phyloP scores from a whole-genome alignment of 306 rosid genomes.

The Potentilla sterilis region DNA sequence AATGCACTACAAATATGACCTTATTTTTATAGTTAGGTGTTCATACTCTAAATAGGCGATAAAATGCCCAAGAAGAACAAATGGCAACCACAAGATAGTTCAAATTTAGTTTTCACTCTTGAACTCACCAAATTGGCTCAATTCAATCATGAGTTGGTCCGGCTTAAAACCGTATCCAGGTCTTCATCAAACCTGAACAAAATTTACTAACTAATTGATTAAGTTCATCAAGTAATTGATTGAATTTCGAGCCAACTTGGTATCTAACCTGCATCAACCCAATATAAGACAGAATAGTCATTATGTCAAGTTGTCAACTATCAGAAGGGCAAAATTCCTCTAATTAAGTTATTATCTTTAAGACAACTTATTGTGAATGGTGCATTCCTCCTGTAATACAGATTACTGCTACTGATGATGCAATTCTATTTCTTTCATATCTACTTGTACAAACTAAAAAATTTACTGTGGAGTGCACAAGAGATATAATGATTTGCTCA shows the following conservation, averaged over 20 bases:
- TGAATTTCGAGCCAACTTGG: slow-evolving; percentile 83
- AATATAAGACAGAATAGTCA: slow-evolving; percentile 38
- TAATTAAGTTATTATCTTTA: not conserved
- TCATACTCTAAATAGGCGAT: slow-evolving; percentile 5
- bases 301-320: slow-evolving; percentile 21
- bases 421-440: not conserved
- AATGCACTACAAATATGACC: not conserved
- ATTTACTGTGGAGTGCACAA: not conserved
- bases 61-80: not conserved
- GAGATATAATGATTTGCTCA: not conserved
- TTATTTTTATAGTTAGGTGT: not conserved
- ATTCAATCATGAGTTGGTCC: slow-evolving; percentile 54
- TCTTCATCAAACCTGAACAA: slow-evolving; percentile 66
- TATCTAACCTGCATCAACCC: slow-evolving; percentile 57
- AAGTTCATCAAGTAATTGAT: slow-evolving; percentile 54
- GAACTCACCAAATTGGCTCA: slow-evolving; percentile 72
- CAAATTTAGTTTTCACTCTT: slow-evolving; percentile 13
- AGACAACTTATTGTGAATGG: not conserved
- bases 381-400: not conserved
- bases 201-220: slow-evolving; percentile 44
- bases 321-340: not conserved
- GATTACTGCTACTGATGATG: not conserved
- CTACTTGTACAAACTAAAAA: not conserved
- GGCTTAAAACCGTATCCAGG: slow-evolving; percentile 59
- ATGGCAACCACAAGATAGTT: not conserved